Evolutionary conservation across 208 protist species (phyloP).

Genomic region (Crithidia acanthocephali): DNA sequence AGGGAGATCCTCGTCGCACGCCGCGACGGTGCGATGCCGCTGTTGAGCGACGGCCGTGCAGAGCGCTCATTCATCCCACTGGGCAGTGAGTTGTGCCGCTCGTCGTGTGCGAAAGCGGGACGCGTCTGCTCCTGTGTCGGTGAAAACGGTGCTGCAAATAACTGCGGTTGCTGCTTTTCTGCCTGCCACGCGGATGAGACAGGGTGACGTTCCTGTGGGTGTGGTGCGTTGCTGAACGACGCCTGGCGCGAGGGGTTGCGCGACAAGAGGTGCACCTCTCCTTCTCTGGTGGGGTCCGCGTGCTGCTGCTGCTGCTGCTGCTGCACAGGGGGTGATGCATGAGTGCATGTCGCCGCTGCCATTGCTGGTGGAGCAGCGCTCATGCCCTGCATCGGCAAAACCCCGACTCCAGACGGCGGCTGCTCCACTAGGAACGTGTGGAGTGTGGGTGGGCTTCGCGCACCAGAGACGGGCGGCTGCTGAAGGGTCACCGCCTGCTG

Average conservation of each 20-base stretch:
- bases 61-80: neutral
- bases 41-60: neutral
- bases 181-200: neutral
- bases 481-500: neutral
- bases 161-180: slow-evolving; percentile 7
- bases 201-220: neutral
- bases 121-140: neutral
- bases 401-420: neutral
- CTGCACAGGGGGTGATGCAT: neutral
- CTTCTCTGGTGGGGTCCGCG: neutral
- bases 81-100: neutral
- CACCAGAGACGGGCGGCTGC: neutral
- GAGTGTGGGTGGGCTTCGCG: neutral
- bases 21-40: neutral
- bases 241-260: neutral
- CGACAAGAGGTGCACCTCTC: neutral
- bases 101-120: neutral
- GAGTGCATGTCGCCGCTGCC: too few relatives aligned
- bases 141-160: neutral
- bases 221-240: neutral
- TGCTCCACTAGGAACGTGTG: slow-evolving; percentile 17
- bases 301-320: neutral
- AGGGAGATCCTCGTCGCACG: neutral
- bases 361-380: too few relatives aligned
- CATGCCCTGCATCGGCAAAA: too few relatives aligned